phyloP scores from a whole-genome alignment of 257 asterid genomes.

The Nyctanthes arbortristis region DNA sequence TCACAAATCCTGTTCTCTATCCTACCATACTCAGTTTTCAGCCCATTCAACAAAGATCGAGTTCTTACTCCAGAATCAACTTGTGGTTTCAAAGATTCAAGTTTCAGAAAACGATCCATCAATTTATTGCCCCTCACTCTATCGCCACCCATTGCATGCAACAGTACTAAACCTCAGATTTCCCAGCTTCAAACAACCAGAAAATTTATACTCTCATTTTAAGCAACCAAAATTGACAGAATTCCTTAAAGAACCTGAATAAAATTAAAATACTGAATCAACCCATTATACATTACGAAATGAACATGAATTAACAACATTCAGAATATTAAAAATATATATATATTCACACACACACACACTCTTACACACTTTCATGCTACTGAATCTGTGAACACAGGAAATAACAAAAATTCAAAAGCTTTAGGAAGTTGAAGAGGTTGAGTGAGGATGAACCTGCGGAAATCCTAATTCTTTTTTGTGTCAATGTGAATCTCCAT shows the following conservation, averaged over 20 bases:
- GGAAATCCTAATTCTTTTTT: neutral
- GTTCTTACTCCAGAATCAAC: neutral
- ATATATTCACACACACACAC: too few species aligned
- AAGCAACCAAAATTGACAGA: neutral
- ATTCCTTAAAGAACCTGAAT: neutral
- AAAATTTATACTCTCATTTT: neutral
- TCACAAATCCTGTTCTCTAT: neutral
- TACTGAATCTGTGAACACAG: neutral
- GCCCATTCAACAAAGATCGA: neutral
- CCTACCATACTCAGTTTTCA: neutral
- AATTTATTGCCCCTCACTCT: neutral
- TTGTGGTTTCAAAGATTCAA: neutral
- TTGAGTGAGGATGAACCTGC: neutral
- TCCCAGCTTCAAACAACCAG: neutral
- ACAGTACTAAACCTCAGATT: neutral
- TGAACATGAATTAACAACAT: neutral
- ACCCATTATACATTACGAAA: neutral
- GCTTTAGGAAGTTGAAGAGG: neutral
- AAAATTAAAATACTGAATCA: neutral
- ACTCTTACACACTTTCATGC: too few species aligned
- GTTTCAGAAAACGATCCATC: neutral
- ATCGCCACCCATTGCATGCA: slow-evolving; percentile 3
- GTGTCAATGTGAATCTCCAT: neutral
- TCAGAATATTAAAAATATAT: neutral
- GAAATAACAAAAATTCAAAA: neutral